Conservation (phyloP, 2,329 filamentous ascomycete species). For the Aspergillus versicolor region DNA sequence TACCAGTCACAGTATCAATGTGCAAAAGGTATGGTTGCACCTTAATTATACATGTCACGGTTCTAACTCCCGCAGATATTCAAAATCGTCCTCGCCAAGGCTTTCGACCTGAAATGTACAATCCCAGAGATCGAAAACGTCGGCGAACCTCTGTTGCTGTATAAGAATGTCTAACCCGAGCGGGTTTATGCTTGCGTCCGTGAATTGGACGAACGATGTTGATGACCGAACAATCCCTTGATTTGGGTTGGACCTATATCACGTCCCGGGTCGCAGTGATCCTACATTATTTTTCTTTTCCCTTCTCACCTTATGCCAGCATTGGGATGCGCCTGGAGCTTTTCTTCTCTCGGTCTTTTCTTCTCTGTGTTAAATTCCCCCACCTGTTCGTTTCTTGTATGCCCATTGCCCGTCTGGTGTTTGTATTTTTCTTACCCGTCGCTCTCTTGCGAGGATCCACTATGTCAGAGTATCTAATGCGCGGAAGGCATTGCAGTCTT, state of each 20-base stretch:
- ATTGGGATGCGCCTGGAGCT: slow-evolving; percentile 25
- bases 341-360: slow-evolving; percentile 16
- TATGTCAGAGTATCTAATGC: neutral
- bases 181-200: slow-evolving; percentile 31
- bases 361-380: slow-evolving; percentile 20
- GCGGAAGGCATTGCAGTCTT: neutral
- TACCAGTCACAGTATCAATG: slow-evolving; percentile 98
- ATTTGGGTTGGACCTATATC: slow-evolving; percentile 10
- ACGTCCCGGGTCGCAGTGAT: slow-evolving; percentile 6
- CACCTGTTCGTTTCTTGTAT: slow-evolving; percentile 7
- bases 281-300: slow-evolving; percentile 13
- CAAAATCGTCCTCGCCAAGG: slow-evolving; percentile 98
- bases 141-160: slow-evolving; percentile 90
- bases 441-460: neutral
- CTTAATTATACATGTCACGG: neutral
- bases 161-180: slow-evolving; percentile 57
- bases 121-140: slow-evolving; percentile 99
- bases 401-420: slow-evolving; percentile 3
- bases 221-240: slow-evolving; percentile 26
- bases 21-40: slow-evolving; percentile 74
- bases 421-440: neutral
- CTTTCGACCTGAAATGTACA: slow-evolving; percentile 97
- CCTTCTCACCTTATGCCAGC: slow-evolving; percentile 15
- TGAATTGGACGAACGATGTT: slow-evolving; percentile 35
- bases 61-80: slow-evolving; percentile 70